phyloP scores from a whole-genome alignment of 2,329 filamentous ascomycete species.

The Apiospora sp. region DNA sequence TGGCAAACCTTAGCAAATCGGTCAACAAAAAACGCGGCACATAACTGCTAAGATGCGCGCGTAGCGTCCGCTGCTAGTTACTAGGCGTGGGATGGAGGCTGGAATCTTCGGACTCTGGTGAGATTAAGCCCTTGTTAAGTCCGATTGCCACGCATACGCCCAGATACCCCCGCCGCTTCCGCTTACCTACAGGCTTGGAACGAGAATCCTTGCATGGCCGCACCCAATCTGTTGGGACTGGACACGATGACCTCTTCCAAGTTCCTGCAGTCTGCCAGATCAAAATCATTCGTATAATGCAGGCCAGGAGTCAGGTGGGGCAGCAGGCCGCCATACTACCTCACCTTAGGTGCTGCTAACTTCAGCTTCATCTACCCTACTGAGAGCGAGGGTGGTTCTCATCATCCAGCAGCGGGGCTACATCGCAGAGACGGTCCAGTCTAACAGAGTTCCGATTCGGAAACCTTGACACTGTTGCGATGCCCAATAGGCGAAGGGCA shows the following conservation, averaged over 20 bases:
- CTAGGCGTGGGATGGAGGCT: background rate
- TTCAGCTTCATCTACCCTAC: background rate
- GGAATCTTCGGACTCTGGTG: background rate
- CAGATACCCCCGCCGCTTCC: background rate
- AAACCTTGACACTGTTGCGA: background rate
- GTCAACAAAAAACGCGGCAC: background rate
- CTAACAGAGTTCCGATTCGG: background rate
- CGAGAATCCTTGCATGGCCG: background rate
- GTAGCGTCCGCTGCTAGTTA: background rate
- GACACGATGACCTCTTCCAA: background rate
- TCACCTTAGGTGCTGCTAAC: background rate
- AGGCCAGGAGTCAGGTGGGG: background rate
- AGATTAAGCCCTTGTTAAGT: constrained; percentile 20
- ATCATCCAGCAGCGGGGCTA: background rate
- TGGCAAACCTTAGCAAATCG: background rate
- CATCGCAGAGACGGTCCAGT: background rate
- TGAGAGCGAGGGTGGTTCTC: background rate
- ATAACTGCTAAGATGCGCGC: background rate
- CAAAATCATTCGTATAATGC: background rate
- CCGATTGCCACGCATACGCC: background rate
- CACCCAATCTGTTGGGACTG: constrained; percentile 4
- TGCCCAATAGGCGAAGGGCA: background rate
- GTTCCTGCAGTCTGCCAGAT: background rate
- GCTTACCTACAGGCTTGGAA: background rate
- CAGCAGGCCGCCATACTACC: background rate